Percentiles rank a stretch among this genome's conserved stretches.
Conservation (phyloP, 371 early-diverging fungal genomes). For the Mortierella sp. region DNA sequence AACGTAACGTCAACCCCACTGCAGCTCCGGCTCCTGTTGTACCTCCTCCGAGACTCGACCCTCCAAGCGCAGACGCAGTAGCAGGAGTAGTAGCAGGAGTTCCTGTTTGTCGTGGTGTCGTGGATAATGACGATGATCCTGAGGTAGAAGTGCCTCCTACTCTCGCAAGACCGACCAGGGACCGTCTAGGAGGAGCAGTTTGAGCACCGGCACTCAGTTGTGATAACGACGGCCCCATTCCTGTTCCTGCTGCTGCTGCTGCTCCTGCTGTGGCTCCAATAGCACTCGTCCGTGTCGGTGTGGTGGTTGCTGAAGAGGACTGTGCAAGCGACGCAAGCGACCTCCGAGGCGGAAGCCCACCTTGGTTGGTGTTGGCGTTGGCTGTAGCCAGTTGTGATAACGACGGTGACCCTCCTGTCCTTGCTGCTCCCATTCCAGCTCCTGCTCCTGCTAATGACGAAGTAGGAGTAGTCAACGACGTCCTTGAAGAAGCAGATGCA, state of each 20-base stretch:
- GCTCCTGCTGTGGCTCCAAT: background rate
- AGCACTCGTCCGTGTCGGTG: background rate
- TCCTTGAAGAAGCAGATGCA: background rate
- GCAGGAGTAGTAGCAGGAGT: background rate
- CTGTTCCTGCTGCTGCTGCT: background rate
- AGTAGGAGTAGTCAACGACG: background rate
- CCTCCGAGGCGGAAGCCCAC: background rate
- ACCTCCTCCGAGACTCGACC: background rate
- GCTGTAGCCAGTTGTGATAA: background rate
- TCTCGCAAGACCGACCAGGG: background rate
- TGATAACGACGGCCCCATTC: background rate
- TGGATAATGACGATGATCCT: background rate
- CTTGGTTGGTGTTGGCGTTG: background rate
- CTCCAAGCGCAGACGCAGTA: background rate
- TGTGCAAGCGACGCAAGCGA: conserved; percentile 1
- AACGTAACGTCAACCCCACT: conserved; percentile 1
- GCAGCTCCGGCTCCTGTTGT: background rate
- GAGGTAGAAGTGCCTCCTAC: background rate
- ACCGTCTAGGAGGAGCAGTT: background rate
- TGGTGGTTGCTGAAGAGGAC: background rate
- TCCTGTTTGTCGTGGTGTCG: background rate
- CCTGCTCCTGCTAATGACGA: background rate
- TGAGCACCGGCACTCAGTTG: background rate
- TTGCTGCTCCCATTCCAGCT: background rate
- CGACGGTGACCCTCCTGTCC: background rate